Evolutionary conservation across 179 eudicot species (phyloP).

Genomic region (Monotropa hypopitys): DNA sequence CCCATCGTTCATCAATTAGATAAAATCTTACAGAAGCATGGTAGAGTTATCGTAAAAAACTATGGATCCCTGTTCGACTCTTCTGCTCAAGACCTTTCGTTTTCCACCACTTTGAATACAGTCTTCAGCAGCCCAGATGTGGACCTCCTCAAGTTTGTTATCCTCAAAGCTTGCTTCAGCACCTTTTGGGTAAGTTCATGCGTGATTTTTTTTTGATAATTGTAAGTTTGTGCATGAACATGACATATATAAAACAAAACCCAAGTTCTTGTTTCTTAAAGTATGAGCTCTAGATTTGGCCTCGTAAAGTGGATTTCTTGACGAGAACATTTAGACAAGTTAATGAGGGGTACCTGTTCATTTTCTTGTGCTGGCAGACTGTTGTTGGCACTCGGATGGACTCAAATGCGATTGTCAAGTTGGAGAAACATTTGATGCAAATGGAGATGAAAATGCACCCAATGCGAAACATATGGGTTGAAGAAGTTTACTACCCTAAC

Average conservation of each 20-base stretch:
- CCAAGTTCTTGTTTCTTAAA: neutral
- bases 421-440: conserved; percentile 36
- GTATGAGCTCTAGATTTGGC: neutral
- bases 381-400: conserved; percentile 51
- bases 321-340: neutral
- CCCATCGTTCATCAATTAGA: conserved; percentile 19
- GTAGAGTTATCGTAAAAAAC: conserved; percentile 49
- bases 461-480: conserved; percentile 57
- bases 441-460: conserved; percentile 45
- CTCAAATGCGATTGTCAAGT: conserved; percentile 17
- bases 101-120: conserved; percentile 30
- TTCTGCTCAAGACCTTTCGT: conserved; percentile 39
- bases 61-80: conserved; percentile 49
- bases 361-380: conserved; percentile 30
- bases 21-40: conserved; percentile 43
- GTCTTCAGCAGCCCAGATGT: conserved; percentile 37
- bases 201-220: no score
- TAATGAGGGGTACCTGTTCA: neutral
- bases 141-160: conserved; percentile 32
- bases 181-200: conserved; percentile 48
- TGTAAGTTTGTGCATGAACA: no score
- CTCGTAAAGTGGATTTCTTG: neutral
- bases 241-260: neutral
- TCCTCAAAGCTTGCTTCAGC: conserved; percentile 51
- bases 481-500: conserved; percentile 35